Evolutionary conservation across 345 rosid genomes (phyloP), one percentile per base, ranked within the genome.

Genomic region (Syzygium jambos): DNA sequence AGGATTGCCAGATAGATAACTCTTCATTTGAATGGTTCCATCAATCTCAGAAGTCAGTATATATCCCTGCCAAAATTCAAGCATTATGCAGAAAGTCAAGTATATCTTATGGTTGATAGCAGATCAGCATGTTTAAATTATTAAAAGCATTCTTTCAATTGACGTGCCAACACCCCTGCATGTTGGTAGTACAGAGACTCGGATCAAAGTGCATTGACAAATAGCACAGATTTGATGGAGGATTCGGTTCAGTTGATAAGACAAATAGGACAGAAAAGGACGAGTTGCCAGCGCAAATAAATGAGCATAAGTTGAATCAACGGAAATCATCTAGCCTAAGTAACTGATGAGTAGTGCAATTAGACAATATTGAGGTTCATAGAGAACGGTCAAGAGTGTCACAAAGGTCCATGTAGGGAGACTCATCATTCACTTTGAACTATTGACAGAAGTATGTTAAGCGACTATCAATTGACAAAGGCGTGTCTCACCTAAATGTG

Each of bases 11-110:
- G 95, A 87, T 85, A 98, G 97, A 91, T 96, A 98, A 89, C 99
- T 98, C 94, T 98, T 98, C 99, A 96, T 98, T 95, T 98, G 99
- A 91, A 98, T 98, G 89, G 99, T 98, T 78, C 99, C 99, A 91
- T 98, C 99, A 86, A 98, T 96, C 91, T 98, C 99, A 61, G 99
- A 96, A 85, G 99, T 98, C 90, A 98, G 91, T 89, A 98, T 96
- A 88, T 96, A 98, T 84, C 99, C 99, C 99, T 95, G 95, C 90
- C 65, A 61, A 91, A 84, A 54, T 73, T 73, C 82, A 73, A 73
- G 82, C 82, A 73, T 38, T 21, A 14, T 22, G 22, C 82, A 73
- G 82, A 73, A 21, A 73, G 49, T 73, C 82, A 38, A 73, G 49
- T 73, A 38, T 49, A 73, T 73, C 27, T 73, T 73, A 73, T 73